A percentile compares a stretch with the other conserved stretches of the same genome.
These are phyloP conservation scores for Papiliotrema nemorosa DNA, from an alignment of 1,284 basidiomycete genomes.

Conservation along the genomic window DNA sequence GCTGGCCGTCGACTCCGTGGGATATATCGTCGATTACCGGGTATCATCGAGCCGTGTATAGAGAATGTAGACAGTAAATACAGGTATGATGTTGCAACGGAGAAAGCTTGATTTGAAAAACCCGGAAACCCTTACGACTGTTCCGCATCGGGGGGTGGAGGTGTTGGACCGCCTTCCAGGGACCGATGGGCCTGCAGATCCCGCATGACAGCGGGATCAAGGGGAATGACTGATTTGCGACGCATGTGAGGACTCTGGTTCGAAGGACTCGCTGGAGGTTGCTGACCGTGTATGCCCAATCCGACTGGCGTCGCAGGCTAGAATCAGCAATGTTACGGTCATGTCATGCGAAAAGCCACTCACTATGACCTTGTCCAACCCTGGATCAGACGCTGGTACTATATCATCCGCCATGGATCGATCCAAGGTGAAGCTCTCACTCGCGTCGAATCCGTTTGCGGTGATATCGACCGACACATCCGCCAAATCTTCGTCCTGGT, in stretches of 20 bases:
- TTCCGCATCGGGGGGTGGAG: background rate
- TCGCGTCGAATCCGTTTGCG: slow-evolving; percentile 73
- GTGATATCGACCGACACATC: slow-evolving; percentile 83
- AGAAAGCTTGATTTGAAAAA: no score
- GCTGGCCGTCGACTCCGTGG: no score
- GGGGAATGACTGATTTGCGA: slow-evolving; percentile 51
- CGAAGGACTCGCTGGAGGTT: slow-evolving; percentile 9
- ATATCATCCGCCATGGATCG: slow-evolving; percentile 72
- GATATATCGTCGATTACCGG: no score
- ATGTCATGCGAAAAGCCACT: slow-evolving; percentile 7
- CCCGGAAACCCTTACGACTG: no score
- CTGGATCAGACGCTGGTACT: slow-evolving; percentile 84
- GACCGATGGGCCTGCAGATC: slow-evolving; percentile 56
- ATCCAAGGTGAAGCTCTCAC: slow-evolving; percentile 63
- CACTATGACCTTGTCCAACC: slow-evolving; percentile 59
- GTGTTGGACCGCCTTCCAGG: slow-evolving; percentile 13
- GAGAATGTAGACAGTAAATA: no score
- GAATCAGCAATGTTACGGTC: no score
- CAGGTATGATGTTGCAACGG: no score
- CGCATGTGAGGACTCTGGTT: slow-evolving; percentile 28
- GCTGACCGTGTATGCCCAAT: slow-evolving; percentile 20
- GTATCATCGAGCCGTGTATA: no score
- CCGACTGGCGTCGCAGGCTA: slow-evolving; percentile 21
- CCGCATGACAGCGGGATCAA: slow-evolving; percentile 80
- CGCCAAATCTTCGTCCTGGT: slow-evolving; percentile 76